Base-by-base conservation (phyloP, 108 stramenopile species). In the Pseudonitzschia multiseries region DNA sequence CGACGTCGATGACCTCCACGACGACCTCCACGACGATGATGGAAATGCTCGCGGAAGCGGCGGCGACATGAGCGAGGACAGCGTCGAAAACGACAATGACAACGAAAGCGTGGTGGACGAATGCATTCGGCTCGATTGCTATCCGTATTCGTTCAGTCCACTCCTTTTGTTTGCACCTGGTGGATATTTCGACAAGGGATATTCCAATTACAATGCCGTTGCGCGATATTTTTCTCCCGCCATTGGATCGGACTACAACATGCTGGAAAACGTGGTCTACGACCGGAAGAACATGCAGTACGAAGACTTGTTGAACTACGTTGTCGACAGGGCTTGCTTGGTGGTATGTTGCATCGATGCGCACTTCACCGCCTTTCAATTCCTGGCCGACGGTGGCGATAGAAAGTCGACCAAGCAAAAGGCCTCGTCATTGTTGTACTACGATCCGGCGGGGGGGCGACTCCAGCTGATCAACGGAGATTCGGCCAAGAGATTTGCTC, bases 271-370 rank as follows among this genome's bases (percentile, higher is more conserved):
- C 32, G 76, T 77, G 21, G 28, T 77, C 32, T 77, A 57, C 57
- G 76, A 77, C 22, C 69, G 76, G 17, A 77, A 77, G 54, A 77
- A 77, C 31, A 71, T 77, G 76, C 76, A 65, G 31, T 77, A 77
- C 60, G 76, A 77, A 51, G 70, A 70, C 20, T 33, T 77, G 28
- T 48, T 77, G 13, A 64, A 70, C 6, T 54, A 71, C 32, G 70
- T 77, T 40, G 65, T 69, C 5, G 59, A 69, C n/a, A 33, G 51
- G 12, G 54, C 56, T 14, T 53, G 64, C 41, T 41, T 77, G 53
- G 70, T 77, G 9, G 60, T 61, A 0, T 77, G 76, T 40, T 77
- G 76, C 54, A 77, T 77, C 51, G 70, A 77, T 41, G 69, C 69
- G 2, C 76, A 77, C 43, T 77, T 77, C 27, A 77, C 76, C 18